Conservation (phyloP, 352 stramenopile genomes). For the Blastocystis sp. region DNA sequence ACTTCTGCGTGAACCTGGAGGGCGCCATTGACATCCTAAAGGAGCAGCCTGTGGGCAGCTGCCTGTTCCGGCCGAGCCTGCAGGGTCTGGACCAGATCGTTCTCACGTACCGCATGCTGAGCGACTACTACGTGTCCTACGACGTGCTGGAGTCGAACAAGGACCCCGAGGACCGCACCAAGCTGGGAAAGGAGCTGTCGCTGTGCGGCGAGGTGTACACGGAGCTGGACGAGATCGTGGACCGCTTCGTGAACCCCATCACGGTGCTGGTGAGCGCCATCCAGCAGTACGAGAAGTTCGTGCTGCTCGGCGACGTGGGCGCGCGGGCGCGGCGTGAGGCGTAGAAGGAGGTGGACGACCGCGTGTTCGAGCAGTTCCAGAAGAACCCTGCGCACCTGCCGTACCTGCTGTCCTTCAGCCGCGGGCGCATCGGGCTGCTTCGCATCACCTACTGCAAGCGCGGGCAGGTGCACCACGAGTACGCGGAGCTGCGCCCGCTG, state of each 20-base stretch:
- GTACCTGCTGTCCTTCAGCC: slow-evolving; percentile 39
- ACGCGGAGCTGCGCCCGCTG: slow-evolving; percentile 50
- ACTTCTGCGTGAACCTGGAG: slow-evolving; percentile 29
- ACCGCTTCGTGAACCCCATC: slow-evolving; percentile 18
- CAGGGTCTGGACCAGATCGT: slow-evolving; percentile 32
- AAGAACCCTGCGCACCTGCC: slow-evolving; percentile 29
- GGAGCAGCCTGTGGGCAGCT: slow-evolving; percentile 35
- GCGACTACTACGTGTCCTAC: slow-evolving; percentile 12
- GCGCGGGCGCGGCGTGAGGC: not conserved
- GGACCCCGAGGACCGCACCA: slow-evolving; percentile 22
- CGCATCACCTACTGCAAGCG: slow-evolving; percentile 37
- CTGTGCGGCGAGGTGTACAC: slow-evolving; percentile 40
- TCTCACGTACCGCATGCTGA: slow-evolving; percentile 33
- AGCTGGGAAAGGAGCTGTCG: slow-evolving; percentile 5
- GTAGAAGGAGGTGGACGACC: slow-evolving; percentile 46
- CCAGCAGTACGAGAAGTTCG: slow-evolving; percentile 13
- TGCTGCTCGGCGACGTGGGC: not conserved
- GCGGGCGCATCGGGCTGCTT: slow-evolving; percentile 22
- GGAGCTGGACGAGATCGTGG: slow-evolving; percentile 57
- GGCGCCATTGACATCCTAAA: slow-evolving; percentile 20
- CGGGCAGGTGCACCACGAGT: slow-evolving; percentile 34
- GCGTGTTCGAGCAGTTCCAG: not conserved
- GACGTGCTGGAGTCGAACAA: slow-evolving; percentile 48
- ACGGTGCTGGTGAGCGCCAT: slow-evolving; percentile 12
- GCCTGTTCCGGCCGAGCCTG: slow-evolving; percentile 50